Percentiles rank a stretch among this genome's conserved stretches.
Evolutionary conservation across 108 stramenopile species (phyloP).

Genomic region (Nitzschia sp.): DNA sequence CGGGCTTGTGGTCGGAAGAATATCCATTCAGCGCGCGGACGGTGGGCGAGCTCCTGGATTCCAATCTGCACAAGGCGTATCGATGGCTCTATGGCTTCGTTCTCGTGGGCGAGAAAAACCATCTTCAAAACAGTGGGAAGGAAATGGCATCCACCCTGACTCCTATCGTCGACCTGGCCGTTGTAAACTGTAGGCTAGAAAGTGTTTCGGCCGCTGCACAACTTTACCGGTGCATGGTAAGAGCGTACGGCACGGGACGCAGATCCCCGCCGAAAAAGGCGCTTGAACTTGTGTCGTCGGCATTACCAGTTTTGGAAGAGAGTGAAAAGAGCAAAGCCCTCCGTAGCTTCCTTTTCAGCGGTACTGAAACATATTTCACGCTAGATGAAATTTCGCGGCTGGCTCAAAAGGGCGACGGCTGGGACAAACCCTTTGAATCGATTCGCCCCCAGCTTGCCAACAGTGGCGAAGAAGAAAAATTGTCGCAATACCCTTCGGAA

Average conservation of each 20-base stretch:
- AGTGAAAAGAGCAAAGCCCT: slow-evolving; percentile 52
- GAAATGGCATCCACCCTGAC: slow-evolving; percentile 20
- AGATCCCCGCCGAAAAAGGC: slow-evolving; percentile 67
- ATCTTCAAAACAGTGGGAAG: slow-evolving; percentile 18
- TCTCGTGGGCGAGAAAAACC: slow-evolving; percentile 36
- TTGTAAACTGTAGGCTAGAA: slow-evolving; percentile 49
- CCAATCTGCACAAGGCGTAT: slow-evolving; percentile 66
- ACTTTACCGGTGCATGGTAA: slow-evolving; percentile 77
- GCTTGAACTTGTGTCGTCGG: slow-evolving; percentile 57
- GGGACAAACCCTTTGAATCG: slow-evolving; percentile 28
- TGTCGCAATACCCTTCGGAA: neutral
- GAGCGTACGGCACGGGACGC: slow-evolving; percentile 65
- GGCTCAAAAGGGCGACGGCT: slow-evolving; percentile 17
- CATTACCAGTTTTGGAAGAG: slow-evolving; percentile 58
- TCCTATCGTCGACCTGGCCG: slow-evolving; percentile 10
- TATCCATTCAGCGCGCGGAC: slow-evolving; percentile 64
- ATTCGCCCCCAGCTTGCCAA: neutral
- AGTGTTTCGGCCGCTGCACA: slow-evolving; percentile 60
- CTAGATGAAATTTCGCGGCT: slow-evolving; percentile 15
- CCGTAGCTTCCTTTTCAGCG: slow-evolving; percentile 55
- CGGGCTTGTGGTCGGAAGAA: slow-evolving; percentile 48
- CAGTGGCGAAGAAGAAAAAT: neutral
- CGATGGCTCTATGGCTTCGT: slow-evolving; percentile 65
- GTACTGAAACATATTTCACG: slow-evolving; percentile 26
- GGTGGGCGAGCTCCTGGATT: slow-evolving; percentile 54